Percentiles rank a stretch among this genome's conserved stretches.
These are phyloP conservation scores for Lactifluus rugatus DNA, from an alignment of 768 basidiomycete genomes.

Conservation along the genomic window DNA sequence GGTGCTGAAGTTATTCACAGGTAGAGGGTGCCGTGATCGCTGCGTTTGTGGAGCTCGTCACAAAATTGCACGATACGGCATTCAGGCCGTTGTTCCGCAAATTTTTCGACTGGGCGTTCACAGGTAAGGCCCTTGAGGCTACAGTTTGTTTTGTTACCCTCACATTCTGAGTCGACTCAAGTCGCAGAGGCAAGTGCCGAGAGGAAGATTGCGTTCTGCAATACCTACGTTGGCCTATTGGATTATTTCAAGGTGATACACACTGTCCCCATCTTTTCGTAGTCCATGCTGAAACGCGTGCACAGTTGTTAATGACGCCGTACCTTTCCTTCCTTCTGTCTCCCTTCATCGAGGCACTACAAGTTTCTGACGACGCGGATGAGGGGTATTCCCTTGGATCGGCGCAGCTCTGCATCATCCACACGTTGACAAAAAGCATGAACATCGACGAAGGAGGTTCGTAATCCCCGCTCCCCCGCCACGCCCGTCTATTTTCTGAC, in stretches of 20 bases:
- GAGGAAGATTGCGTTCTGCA: constrained; percentile 64
- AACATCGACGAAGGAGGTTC: constrained; percentile 71
- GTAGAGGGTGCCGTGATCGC: constrained; percentile 45
- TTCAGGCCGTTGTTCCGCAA: constrained; percentile 90
- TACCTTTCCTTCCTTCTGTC: constrained; percentile 75
- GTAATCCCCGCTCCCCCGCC: constrained; percentile 22
- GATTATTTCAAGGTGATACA: constrained; percentile 75
- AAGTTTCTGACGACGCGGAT: constrained; percentile 32
- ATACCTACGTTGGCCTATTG: constrained; percentile 61
- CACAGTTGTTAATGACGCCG: constrained; percentile 76
- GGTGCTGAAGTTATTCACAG: constrained; percentile 26
- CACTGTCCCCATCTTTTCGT: neutral
- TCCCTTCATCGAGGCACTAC: constrained; percentile 55
- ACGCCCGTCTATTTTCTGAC: neutral
- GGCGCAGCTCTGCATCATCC: constrained; percentile 47
- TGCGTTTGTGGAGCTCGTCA: constrained; percentile 81
- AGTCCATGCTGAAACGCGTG: neutral
- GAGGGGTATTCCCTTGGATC: constrained; percentile 23
- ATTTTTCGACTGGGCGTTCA: constrained; percentile 92
- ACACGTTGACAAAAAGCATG: constrained; percentile 59
- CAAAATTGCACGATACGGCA: constrained; percentile 84
- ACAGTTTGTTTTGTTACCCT: neutral
- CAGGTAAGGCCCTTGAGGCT: constrained; percentile 21
- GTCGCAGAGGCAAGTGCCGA: constrained; percentile 27
- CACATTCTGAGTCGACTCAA: constrained; percentile 1